A percentile compares a stretch with the other conserved stretches of the same genome.
Evolutionary conservation across 306 rosid species (phyloP).

Genomic region (Trifolium subterraneum): DNA sequence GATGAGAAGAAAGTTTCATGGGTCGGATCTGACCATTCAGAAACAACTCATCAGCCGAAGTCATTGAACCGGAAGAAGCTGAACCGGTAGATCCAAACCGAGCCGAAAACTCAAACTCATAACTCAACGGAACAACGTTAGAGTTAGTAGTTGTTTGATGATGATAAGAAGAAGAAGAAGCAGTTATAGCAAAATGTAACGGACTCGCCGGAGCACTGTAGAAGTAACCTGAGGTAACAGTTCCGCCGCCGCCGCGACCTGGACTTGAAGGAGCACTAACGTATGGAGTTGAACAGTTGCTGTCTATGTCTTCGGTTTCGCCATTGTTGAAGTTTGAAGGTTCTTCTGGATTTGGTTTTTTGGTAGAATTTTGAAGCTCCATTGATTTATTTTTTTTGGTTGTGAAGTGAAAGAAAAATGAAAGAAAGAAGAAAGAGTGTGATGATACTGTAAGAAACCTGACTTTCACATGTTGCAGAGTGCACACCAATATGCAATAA

Average conservation of each 20-base stretch:
- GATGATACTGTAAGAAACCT: constrained; percentile 1
- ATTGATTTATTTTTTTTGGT: constrained; percentile 14
- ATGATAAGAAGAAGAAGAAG: constrained; percentile 41
- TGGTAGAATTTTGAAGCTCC: constrained; percentile 56
- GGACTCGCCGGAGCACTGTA: constrained; percentile 99
- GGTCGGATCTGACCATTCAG: constrained; percentile 96
- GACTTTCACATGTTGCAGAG: background rate
- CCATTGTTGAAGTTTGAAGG: constrained; percentile 44
- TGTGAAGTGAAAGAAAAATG: no score
- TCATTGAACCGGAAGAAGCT: constrained; percentile 67
- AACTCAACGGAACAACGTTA: constrained; percentile 47
- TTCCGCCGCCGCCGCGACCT: constrained; percentile 61
- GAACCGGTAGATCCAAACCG: constrained; percentile 61
- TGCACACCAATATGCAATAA: background rate
- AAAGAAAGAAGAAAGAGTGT: background rate
- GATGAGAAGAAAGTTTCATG: constrained; percentile 82
- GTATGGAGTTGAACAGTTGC: constrained; percentile 91
- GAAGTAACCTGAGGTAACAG: constrained; percentile 61
- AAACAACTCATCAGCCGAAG: constrained; percentile 91
- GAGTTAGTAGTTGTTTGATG: constrained; percentile 11
- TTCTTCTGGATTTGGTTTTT: constrained; percentile 39
- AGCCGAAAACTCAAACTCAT: constrained; percentile 91
- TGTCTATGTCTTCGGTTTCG: constrained; percentile 70
- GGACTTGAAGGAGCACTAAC: constrained; percentile 98
- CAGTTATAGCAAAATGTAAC: constrained; percentile 71